Percentiles rank a stretch among this genome's conserved stretches.
phyloP scores from a whole-genome alignment of 148 eudicot species.

The Rhododendron simsii region DNA sequence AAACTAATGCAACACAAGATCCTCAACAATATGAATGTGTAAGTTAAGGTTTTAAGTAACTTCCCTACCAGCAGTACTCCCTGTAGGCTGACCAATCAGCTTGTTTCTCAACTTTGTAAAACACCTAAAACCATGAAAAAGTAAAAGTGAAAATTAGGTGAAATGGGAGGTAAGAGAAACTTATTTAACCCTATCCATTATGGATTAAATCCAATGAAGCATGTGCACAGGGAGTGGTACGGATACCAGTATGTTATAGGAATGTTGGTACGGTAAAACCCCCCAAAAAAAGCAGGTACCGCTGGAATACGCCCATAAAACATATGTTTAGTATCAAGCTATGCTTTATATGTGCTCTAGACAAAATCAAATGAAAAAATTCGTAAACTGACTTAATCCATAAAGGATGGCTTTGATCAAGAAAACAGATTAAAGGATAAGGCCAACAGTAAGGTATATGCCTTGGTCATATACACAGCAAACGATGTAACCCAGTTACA shows the following conservation, averaged over 20 bases:
- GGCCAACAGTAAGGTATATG: too few species aligned
- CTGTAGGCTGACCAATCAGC: constrained; percentile 72
- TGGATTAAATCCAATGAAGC: neutral
- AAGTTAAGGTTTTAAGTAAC: constrained; percentile 4
- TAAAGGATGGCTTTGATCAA: neutral
- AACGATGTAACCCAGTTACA: neutral
- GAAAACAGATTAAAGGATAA: too few species aligned
- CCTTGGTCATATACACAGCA: too few species aligned
- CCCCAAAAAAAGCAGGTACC: neutral
- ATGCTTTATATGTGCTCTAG: neutral
- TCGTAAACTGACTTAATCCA: neutral
- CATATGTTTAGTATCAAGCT: neutral
- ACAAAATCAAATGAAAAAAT: neutral
- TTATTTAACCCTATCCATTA: neutral
- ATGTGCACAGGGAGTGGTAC: neutral
- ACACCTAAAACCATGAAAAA: constrained; percentile 37
- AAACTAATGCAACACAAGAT: neutral
- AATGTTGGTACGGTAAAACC: neutral
- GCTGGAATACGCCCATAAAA: neutral
- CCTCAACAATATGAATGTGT: neutral
- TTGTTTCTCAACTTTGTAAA: constrained; percentile 61
- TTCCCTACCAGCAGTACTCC: constrained; percentile 65
- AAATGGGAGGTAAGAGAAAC: neutral
- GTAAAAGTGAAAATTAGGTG: neutral
- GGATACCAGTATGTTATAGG: neutral